Evolutionary conservation across 345 rosid species (phyloP).

Genomic region (Garcia nutans): DNA sequence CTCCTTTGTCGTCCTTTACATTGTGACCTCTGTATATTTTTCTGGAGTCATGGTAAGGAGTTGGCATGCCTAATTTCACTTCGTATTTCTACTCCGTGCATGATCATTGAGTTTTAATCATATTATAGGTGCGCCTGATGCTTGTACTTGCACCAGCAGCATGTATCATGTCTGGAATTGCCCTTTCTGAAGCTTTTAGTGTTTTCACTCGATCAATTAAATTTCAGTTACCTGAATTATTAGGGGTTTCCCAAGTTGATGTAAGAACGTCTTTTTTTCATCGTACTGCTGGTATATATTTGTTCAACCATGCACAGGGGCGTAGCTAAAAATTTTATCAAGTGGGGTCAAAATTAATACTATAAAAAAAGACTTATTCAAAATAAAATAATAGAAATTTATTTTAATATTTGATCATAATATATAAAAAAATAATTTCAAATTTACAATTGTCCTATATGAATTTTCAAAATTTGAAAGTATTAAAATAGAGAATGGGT

Average conservation of each 20-base stretch:
- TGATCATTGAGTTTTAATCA: conserved; percentile 17
- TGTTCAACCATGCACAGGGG: conserved; percentile 15
- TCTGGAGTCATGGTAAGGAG: conserved; percentile 98
- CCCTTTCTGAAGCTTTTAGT: conserved; percentile 94
- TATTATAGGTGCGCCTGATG: conserved; percentile 91
- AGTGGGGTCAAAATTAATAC: no score
- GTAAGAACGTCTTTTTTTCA: conserved; percentile 42
- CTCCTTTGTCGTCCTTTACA: conserved; percentile 85
- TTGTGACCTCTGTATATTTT: conserved; percentile 92
- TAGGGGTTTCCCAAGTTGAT: conserved; percentile 44
- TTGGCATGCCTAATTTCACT: neutral
- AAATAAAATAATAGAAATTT: no score
- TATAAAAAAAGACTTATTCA: no score
- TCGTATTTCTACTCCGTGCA: neutral
- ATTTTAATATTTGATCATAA: no score
- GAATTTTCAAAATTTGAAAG: no score
- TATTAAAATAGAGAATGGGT: no score
- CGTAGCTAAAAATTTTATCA: no score
- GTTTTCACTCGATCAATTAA: conserved; percentile 86
- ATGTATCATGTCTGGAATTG: conserved; percentile 97
- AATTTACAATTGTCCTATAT: no score
- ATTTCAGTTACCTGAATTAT: conserved; percentile 64
- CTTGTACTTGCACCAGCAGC: conserved; percentile 99
- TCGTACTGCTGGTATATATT: conserved; percentile 12
- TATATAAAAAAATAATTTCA: no score